Evolutionary conservation across 805 yeast species (phyloP).

Genomic region (Metschnikowia aberdeeniae): DNA sequence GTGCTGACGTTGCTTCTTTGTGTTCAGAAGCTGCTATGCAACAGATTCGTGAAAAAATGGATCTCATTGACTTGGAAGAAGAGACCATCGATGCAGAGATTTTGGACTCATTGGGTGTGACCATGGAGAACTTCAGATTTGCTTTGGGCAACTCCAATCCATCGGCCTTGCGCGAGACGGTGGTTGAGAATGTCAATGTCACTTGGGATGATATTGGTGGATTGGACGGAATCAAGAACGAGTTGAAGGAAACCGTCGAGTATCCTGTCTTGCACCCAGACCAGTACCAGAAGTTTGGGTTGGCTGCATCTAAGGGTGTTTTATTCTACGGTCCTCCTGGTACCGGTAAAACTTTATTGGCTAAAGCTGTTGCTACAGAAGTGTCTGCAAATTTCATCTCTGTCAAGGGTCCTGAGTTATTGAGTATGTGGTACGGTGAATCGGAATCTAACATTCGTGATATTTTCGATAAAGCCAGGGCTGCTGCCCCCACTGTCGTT

Average conservation of each 20-base stretch:
- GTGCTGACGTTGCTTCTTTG: conserved; percentile 96
- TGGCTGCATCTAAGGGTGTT: conserved; percentile 97
- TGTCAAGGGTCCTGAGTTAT: conserved; percentile 93
- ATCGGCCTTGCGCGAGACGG: conserved; percentile 98
- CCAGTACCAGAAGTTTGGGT: conserved; percentile 95
- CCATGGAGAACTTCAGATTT: conserved; percentile 98
- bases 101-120: conserved; percentile 92
- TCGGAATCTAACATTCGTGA: conserved; percentile 96
- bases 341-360: conserved; percentile 98
- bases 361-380: conserved; percentile 99
- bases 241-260: conserved; percentile 97
- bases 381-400: conserved; percentile 97
- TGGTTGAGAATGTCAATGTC: conserved; percentile 96
- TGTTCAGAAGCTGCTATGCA: conserved; percentile 99
- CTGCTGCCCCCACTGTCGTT: conserved; percentile 99
- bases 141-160: conserved; percentile 98
- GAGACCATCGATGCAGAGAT: conserved; percentile 97
- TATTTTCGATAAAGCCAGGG: conserved; percentile 96
- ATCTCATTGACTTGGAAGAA: conserved; percentile 90
- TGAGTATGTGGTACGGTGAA: conserved; percentile 99
- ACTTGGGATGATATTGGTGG: conserved; percentile 99
- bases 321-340: conserved; percentile 99
- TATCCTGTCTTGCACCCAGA: conserved; percentile 99
- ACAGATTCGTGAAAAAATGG: conserved; percentile 99
- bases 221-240: conserved; percentile 90